Percentiles rank a stretch among this genome's conserved stretches.
These are phyloP conservation scores for Epithemia pelagica DNA, from an alignment of 108 stramenopile species.

Conservation along the genomic window DNA sequence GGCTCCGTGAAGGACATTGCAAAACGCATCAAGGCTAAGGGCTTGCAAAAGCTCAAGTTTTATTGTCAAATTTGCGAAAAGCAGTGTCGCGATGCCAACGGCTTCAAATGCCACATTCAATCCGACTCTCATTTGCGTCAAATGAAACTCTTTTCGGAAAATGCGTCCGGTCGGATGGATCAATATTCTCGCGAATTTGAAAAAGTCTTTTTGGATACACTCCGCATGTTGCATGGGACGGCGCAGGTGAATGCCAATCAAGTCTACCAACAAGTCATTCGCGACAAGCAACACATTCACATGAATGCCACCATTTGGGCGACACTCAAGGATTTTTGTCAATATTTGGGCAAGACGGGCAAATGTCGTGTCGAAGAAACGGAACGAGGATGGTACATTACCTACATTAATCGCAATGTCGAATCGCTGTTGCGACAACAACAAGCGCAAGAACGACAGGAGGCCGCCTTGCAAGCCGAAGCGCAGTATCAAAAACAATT, in stretches of 20 bases:
- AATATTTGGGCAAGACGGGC: conserved; percentile 94
- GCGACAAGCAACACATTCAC: conserved; percentile 95
- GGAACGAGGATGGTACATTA: conserved; percentile 94
- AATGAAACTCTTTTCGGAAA: conserved; percentile 69
- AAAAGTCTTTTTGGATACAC: conserved; percentile 72
- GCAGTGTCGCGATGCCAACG: conserved; percentile 96
- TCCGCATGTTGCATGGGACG: conserved; percentile 86
- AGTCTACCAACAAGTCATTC: conserved; percentile 98
- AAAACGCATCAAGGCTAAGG: conserved; percentile 91
- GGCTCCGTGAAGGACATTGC: conserved; percentile 85
- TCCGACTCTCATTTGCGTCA: conserved; percentile 95
- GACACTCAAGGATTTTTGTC: conserved; percentile 89
- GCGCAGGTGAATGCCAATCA: conserved; percentile 92
- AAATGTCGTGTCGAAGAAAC: conserved; percentile 92
- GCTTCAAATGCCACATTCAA: conserved; percentile 97
- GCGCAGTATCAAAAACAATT: conserved; percentile 24
- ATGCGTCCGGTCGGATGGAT: conserved; percentile 74
- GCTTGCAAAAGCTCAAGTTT: conserved; percentile 93
- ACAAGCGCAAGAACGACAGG: conserved; percentile 37
- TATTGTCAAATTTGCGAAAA: conserved; percentile 99
- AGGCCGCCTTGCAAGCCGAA: conserved; percentile 52
- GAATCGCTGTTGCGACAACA: conserved; percentile 22
- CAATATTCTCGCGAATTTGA: conserved; percentile 81
- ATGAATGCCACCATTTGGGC: conserved; percentile 99
- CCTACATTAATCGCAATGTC: conserved; percentile 92